Base-by-base conservation (phyloP, 78 protist genomes). In the Pigoraptor vietnamica region DNA sequence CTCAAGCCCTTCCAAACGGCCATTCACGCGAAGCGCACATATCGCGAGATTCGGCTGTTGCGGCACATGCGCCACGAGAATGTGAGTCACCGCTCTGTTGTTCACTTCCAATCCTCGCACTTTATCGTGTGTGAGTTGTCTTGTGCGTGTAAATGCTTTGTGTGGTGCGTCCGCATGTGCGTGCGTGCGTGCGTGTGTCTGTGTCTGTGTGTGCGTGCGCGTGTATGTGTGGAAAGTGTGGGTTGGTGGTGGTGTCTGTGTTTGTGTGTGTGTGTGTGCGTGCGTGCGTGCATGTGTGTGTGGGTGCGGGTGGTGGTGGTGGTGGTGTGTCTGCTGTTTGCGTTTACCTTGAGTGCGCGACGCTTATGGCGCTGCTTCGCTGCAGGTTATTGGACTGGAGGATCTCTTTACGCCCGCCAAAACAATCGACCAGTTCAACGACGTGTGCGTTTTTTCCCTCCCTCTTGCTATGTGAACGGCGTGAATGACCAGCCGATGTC, bases 41-140 rank as follows among this genome's bases (percentile, higher is more conserved):
- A 56, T 81, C 86, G 96, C 37, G 96, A 94, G 90, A 24, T 94
- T 37, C 37, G 23, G 81, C 86, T 92, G 25, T 89, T 94, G 10
- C 40, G 90, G 35, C 34, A 32, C 24, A 37, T 94, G 24, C 38
- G 39, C 24, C 96, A 94, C 79, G 81, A 88, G 10, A 94, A 94
- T 40, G 83, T 94, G 0, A 34, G 90, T 32, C 33, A 23, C 14
- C 37, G 24, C 36, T 23, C 0, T 24, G 86, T 0, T 21, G 37
- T 81, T n/a, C 21, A n/a, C n/a, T n/a, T n/a, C n/a, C n/a, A n/a
- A n/a, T 40, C 9, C 1, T 40, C 55, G 55, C 55, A 9, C 55
- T n/a, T n/a, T n/a, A n/a, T n/a, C n/a, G n/a, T n/a, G n/a, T n/a
- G n/a, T n/a, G n/a, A n/a, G n/a, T n/a, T n/a, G n/a, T n/a, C n/a